phyloP scores from a whole-genome alignment of 306 rosid genomes.

The Vachellia pachyceras region DNA sequence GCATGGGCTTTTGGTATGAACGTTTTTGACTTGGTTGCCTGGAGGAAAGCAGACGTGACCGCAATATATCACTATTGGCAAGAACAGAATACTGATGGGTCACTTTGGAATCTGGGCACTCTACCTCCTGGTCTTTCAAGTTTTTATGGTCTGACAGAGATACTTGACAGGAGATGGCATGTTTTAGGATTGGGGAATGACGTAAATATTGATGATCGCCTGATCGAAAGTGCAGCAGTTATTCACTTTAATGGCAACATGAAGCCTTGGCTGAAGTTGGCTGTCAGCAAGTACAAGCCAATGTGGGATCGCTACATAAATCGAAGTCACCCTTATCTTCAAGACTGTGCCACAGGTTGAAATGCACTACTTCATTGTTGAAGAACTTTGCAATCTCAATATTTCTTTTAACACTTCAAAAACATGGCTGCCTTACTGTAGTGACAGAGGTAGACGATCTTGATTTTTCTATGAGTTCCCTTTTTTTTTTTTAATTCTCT shows the following conservation, averaged over 20 bases:
- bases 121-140: conserved; percentile 87
- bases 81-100: conserved; percentile 74
- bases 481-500: not conserved
- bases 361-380: conserved; percentile 54
- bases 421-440: conserved; percentile 45
- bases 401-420: conserved; percentile 23
- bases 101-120: conserved; percentile 85
- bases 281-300: conserved; percentile 76
- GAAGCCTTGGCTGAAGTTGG: conserved; percentile 97
- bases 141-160: conserved; percentile 90
- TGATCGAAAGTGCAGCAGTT: conserved; percentile 88
- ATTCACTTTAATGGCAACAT: conserved; percentile 91
- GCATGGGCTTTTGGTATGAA: conserved; percentile 98
- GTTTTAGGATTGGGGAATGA: conserved; percentile 91
- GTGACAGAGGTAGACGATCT: conserved; percentile 71
- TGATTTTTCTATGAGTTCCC: conserved; percentile 54
- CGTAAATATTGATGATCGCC: conserved; percentile 69
- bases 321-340: conserved; percentile 72
- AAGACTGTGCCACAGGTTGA: conserved; percentile 70
- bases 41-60: conserved; percentile 83
- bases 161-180: conserved; percentile 98
- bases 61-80: conserved; percentile 88
- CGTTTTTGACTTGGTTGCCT: conserved; percentile 75
- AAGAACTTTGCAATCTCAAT: conserved; percentile 44
- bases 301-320: conserved; percentile 84